Base-by-base conservation (phyloP, 2,329 filamentous ascomycete species). In the Lachnellula arida region DNA sequence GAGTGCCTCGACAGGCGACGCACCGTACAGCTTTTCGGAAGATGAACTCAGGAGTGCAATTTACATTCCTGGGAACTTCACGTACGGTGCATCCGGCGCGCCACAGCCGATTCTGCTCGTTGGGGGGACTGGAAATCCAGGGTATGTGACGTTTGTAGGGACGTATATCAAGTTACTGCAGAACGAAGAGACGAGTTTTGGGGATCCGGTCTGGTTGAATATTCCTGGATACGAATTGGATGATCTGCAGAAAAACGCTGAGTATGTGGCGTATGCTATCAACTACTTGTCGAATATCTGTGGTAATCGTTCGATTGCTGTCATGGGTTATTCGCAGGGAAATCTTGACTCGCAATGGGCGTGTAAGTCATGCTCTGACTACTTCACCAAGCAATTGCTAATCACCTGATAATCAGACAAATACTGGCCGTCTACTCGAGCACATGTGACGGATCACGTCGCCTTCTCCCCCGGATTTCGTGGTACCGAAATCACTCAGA, bases 241-340 rank as follows among this genome's bases (percentile, higher is more conserved):
- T 22, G 79, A 84, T 55, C 73, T 72, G 0, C 80, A 82, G 60
- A 59, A 69, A 28, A 82, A 78, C 60, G 69, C 77, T 4, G 80
- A 84, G 65, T 82, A 79, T 60, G 75, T 81, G 40, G 78, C 79
- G 3, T 82, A 84, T 65, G 79, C 80, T 5, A 78, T 83, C 57
- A 80, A 83, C 69, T 84, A 83, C 68, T 73, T 82, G 55, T 40
- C 39, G 39, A 67, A 71, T 28, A 70, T 67, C 35, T 67, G 79
- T 14, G 60, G 52, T 5, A 40, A 37, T 22, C 58, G 73, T 15
- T 71, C 75, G 19, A 68, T 79, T 6, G 70, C 72, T 17, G 69
- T 81, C 19, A 67, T 82, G n/a, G 73, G 72, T 14, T 84, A 77
- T 78, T 81, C 78, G 0, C 80, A 84, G 67, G 81, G 81, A 15